Percentiles rank a stretch among this genome's conserved stretches.
These are phyloP conservation scores for Ocimum tenuiflorum DNA, from an alignment of 257 asterid species.

Conservation along the genomic window DNA sequence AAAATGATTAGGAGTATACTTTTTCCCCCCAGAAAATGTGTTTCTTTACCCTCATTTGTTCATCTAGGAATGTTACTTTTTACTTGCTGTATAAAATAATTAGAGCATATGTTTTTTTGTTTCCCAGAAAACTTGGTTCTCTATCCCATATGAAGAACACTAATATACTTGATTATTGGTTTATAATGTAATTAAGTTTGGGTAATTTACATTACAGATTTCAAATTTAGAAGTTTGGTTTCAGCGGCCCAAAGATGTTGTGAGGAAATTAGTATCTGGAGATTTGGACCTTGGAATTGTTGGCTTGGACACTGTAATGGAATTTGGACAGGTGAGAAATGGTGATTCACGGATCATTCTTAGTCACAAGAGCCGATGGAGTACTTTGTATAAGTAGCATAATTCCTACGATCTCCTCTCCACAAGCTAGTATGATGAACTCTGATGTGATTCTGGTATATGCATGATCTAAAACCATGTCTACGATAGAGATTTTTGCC, in stretches of 20 bases:
- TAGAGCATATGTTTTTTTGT: no score
- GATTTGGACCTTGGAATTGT: conserved; percentile 97
- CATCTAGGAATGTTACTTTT: neutral
- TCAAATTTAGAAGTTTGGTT: conserved; percentile 86
- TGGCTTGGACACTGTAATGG: conserved; percentile 78
- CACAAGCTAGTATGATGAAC: neutral
- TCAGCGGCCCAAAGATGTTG: conserved; percentile 96
- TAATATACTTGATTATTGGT: conserved; percentile 1
- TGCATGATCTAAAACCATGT: neutral
- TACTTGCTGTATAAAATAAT: no score
- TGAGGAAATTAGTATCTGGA: conserved; percentile 85
- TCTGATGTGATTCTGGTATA: neutral
- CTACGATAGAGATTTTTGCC: neutral
- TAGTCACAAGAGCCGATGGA: conserved; percentile 4
- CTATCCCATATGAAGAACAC: no score
- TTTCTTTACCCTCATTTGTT: neutral
- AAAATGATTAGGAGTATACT: neutral
- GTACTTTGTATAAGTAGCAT: conserved; percentile 1
- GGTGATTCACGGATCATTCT: conserved; percentile 2
- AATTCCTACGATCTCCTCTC: neutral
- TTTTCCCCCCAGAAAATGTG: neutral
- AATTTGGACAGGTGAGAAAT: conserved; percentile 69
- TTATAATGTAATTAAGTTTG: conserved; percentile 5
- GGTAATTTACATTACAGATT: conserved; percentile 42
- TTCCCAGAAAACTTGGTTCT: no score